These are phyloP conservation scores for Monosporozyma servazzii DNA, from an alignment of 805 yeast species.

Conservation along the genomic window DNA sequence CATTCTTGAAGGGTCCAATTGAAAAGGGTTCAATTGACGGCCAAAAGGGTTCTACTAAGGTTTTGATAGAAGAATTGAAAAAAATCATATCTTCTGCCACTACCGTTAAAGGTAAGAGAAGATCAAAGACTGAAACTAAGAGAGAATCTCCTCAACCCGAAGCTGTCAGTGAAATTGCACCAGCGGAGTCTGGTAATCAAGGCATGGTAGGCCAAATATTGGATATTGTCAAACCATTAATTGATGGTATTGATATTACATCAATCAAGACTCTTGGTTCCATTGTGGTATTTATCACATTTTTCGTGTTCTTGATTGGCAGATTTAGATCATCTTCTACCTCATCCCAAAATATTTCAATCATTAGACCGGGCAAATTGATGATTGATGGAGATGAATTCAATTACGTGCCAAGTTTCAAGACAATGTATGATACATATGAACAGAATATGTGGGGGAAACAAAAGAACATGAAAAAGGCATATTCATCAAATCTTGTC, in stretches of 20 bases:
- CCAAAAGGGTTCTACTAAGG: conserved; percentile 48
- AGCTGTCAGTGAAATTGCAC: not conserved
- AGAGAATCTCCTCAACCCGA: conserved; percentile 1
- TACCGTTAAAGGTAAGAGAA: conserved; percentile 11
- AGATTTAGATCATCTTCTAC: not conserved
- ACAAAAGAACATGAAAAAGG: conserved; percentile 6
- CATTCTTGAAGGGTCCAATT: conserved; percentile 68
- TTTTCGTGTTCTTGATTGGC: not conserved
- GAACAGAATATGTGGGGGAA: conserved; percentile 16
- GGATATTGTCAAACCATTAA: not conserved
- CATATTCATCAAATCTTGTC: conserved; percentile 18
- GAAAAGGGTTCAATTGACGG: conserved; percentile 73
- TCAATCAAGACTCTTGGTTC: conserved; percentile 12
- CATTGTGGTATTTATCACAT: conserved; percentile 5
- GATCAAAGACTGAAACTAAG: conserved; percentile 5
- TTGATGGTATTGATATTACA: conserved; percentile 13
- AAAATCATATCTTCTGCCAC: conserved; percentile 23
- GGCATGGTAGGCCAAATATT: not conserved
- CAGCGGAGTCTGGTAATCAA: not conserved
- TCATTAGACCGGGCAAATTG: conserved; percentile 21
- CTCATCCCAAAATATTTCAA: conserved; percentile 4
- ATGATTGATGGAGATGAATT: conserved; percentile 31
- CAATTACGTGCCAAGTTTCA: conserved; percentile 35
- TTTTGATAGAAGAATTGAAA: conserved; percentile 36
- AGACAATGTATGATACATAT: conserved; percentile 27